Conservation (phyloP, 2,329 filamentous ascomycete species). For the Colletotrichum chlorophyti region DNA sequence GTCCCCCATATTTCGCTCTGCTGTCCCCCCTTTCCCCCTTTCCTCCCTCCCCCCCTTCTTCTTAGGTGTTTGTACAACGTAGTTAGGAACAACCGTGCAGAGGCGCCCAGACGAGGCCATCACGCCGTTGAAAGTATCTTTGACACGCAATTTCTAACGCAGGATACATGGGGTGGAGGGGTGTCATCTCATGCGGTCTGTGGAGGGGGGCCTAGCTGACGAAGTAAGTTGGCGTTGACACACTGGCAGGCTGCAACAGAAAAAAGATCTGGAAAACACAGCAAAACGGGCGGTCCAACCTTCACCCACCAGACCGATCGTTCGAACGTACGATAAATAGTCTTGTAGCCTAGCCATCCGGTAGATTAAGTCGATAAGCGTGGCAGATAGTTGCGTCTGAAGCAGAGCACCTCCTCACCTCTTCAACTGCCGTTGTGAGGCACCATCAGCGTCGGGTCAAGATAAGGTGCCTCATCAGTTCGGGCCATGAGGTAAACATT, state of each 20-base stretch:
- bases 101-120: slow-evolving; percentile 18
- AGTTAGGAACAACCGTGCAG: slow-evolving; percentile 20
- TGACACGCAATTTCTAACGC: slow-evolving; percentile 18
- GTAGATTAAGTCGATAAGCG: too few species aligned
- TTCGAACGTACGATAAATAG: too few species aligned
- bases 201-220: slow-evolving; percentile 9
- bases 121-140: slow-evolving; percentile 28
- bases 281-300: background rate
- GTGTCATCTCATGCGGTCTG: slow-evolving; percentile 7
- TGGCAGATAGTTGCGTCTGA: too few species aligned
- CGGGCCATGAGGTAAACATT: too few species aligned
- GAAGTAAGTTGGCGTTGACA: slow-evolving; percentile 2
- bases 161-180: slow-evolving; percentile 1
- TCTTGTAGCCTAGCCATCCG: too few species aligned
- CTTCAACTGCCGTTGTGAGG: too few species aligned
- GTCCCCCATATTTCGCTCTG: background rate
- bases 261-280: background rate
- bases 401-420: too few species aligned
- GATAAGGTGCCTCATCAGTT: too few species aligned
- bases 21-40: background rate
- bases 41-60: background rate
- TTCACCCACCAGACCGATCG: background rate
- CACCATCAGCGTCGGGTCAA: too few species aligned
- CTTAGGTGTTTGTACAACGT: too few species aligned
- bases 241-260: background rate